Conservation (phyloP, 2,329 filamentous ascomycete genomes). For the Ophiocordyceps robertsii region DNA sequence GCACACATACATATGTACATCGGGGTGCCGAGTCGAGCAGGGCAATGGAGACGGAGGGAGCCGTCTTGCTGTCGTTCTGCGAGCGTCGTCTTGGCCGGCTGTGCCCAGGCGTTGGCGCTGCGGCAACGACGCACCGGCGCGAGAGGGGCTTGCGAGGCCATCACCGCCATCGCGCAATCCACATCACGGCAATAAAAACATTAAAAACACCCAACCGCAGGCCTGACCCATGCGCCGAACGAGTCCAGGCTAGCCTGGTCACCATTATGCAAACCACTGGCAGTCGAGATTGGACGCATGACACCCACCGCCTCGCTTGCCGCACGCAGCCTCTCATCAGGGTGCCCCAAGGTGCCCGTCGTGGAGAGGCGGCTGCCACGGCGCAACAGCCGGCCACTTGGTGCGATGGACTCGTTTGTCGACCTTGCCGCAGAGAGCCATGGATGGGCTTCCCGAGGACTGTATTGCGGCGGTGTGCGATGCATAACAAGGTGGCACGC, state of each 20-base stretch:
- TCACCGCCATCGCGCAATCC: not conserved
- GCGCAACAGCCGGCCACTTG: not conserved
- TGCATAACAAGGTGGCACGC: not conserved
- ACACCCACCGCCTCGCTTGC: conserved; percentile 4
- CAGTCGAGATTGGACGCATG: conserved; percentile 7
- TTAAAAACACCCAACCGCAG: too few species aligned
- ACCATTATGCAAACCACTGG: not conserved
- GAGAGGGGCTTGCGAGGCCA: not conserved
- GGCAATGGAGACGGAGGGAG: too few species aligned
- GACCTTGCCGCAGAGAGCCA: not conserved
- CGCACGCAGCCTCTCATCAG: too few species aligned
- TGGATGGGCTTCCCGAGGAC: not conserved
- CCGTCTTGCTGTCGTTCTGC: not conserved
- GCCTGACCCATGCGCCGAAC: not conserved
- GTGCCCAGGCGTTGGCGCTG: too few species aligned
- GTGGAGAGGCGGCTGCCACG: too few species aligned
- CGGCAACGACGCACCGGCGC: not conserved
- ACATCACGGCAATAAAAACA: too few species aligned
- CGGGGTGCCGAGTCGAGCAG: not conserved
- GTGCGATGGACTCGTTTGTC: not conserved
- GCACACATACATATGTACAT: too few species aligned
- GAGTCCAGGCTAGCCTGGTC: conserved; percentile 1
- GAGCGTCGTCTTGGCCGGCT: too few species aligned
- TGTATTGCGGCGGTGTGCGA: not conserved
- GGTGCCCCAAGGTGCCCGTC: too few species aligned